Evolutionary conservation across 345 rosid species (phyloP), one percentile per base, ranked within the genome.

Genomic region (Hypericum perforatum): DNA sequence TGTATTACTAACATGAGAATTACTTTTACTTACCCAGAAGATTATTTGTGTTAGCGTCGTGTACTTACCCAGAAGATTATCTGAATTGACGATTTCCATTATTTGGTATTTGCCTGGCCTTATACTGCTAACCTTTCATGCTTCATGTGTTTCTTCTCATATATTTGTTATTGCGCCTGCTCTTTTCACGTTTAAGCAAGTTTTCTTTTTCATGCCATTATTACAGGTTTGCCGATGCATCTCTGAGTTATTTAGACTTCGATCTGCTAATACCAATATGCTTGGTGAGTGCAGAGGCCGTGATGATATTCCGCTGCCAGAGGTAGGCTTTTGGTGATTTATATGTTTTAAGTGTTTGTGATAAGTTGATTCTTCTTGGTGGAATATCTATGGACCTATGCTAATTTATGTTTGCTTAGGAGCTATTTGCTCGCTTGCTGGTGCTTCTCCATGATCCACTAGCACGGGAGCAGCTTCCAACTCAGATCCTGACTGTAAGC

Each of bases 401-500:
- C 32, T 64, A 59, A 12, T 46, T 44, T 61, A 14, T 43, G 63
- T 68, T 59, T 63, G 55, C 61, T 68, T 72, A 91, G 98, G 98
- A 82, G 67, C 78, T 87, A 63, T 87, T 91, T 74, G 95, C 92
- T 53, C 96, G 98, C 54, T 75, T 91, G 60, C 67, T 91, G 72
- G 96, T 91, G 74, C 95, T 91, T 62, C 71, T 91, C 79, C 98
- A 91, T 67, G 79, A 91, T 64, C 98, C 98, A 69, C 73, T 87
- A 49, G 95, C 85, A 36, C 76, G 85, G 76, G 87, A 81, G 73
- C 96, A 87, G 69, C 72, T 75, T 66, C 86, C 95, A 16, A 74
- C 92, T 75, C 95, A 91, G 46, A 85, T 87, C 76, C 76, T 91
- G 80, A 72, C 84, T 7, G 98, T 87, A 79, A 72, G 95, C 61